These are phyloP conservation scores for Verticillium alfalfae DNA, from an alignment of 2,329 filamentous ascomycete genomes.

Conservation along the genomic window DNA sequence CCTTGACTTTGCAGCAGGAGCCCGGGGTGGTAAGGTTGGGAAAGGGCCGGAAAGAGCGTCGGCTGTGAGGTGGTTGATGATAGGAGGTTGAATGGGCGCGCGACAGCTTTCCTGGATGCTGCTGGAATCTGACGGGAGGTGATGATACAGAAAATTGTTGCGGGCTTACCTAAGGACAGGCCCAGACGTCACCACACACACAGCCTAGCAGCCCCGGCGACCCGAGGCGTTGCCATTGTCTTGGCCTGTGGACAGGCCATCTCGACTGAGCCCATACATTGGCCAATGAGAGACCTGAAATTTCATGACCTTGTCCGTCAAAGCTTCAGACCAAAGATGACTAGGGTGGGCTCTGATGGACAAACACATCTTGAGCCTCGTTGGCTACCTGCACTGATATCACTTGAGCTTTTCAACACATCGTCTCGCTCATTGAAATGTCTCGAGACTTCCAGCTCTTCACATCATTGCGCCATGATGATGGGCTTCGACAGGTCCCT, in stretches of 20 bases:
- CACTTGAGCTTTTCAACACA: background rate
- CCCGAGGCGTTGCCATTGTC: background rate
- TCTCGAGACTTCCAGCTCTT: constrained; percentile 52
- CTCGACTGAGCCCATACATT: background rate
- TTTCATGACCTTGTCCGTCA: background rate
- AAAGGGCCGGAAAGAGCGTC: background rate
- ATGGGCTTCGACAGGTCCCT: constrained; percentile 40
- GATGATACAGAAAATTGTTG: background rate
- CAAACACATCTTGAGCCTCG: background rate
- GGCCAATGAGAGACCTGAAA: background rate
- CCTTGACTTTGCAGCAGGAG: background rate
- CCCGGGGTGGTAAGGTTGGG: background rate
- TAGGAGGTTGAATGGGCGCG: background rate
- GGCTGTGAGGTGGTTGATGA: background rate
- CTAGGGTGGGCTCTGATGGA: background rate
- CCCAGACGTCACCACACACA: background rate
- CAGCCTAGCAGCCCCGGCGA: background rate
- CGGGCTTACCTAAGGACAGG: background rate
- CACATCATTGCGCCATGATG: constrained; percentile 69
- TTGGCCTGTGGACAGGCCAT: background rate
- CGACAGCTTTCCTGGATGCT: background rate
- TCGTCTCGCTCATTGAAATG: background rate
- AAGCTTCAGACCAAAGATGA: background rate
- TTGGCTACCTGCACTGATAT: background rate
- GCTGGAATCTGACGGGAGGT: background rate